Evolutionary conservation across 2,329 filamentous ascomycete genomes (phyloP).

Genomic region (Paraconiothyrium sp.): DNA sequence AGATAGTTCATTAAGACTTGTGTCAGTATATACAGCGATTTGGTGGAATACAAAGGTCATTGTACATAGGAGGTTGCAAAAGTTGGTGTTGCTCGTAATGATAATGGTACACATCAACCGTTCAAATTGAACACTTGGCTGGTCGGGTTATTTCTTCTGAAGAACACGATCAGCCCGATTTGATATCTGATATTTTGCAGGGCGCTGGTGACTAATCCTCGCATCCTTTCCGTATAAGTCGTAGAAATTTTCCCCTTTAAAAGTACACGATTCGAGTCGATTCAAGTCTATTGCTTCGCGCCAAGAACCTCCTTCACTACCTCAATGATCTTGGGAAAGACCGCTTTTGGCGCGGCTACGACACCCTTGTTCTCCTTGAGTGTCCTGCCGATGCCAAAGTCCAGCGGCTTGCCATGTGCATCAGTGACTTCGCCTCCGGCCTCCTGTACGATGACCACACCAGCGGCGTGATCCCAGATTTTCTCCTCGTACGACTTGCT

Average conservation of each 20-base stretch:
- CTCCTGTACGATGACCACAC: conserved; percentile 92
- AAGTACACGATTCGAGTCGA: no score
- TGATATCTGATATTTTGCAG: no score
- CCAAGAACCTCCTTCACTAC: conserved; percentile 82
- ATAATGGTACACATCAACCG: neutral
- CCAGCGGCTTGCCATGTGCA: conserved; percentile 81
- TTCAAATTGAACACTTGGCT: neutral
- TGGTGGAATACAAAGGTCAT: neutral
- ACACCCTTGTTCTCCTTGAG: conserved; percentile 92
- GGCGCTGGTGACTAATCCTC: no score
- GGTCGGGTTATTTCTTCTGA: no score
- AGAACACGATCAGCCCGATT: no score
- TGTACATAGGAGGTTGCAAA: neutral
- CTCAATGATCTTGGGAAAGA: conserved; percentile 79
- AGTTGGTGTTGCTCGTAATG: neutral
- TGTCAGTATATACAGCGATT: neutral
- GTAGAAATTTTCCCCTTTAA: no score
- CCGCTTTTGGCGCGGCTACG: conserved; percentile 80
- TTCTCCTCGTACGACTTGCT: conserved; percentile 94
- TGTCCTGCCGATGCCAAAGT: conserved; percentile 88
- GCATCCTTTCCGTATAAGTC: no score
- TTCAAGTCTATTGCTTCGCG: conserved; percentile 34
- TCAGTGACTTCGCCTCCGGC: conserved; percentile 93
- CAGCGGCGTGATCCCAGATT: conserved; percentile 99
- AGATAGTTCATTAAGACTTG: conserved; percentile 12